Evolutionary conservation across 164 flowering plant species (phyloP), one percentile per base, ranked within the genome.

Genomic region (Warburgia ugandensis): DNA sequence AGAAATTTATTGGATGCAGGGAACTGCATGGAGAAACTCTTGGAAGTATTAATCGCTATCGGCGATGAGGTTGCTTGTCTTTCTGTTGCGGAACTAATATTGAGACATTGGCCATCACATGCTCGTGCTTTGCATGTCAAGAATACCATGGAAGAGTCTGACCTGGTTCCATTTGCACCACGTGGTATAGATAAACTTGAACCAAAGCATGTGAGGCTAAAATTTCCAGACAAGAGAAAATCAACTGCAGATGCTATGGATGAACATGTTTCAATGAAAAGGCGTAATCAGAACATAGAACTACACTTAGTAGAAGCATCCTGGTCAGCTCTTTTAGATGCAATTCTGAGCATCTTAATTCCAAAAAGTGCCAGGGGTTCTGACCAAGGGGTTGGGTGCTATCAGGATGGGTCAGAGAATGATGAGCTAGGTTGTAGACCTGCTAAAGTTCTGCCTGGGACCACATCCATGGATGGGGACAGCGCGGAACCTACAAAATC

Each of bases 1-100:
- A 10, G 5, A 1, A 7, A 6, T 44, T 44, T 6, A 14, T 13
- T 54, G 48, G 45, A 19, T 71, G 53, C 74, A 92, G 99, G 97
- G 94, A 92, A 88, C 63, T 92, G 97, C 81, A 88, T 92, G 97
- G 96, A 92, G 73, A 92, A 92, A 65, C 84, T 92, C 12, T 65
- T 92, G 74, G 99, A 92, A 77, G 92, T 92, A 53, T 92, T 92
- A 31, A 81, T 92, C 61, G 99, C 99, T 40, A 86, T 92, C 67
- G 84, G 97, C 43, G 97, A 92, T 71, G 99, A 92, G 64, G 78
- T 86, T 67, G 73, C 97, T 23, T 86, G 92, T 57, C 94, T 86
- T 59, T 86, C 99, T 65, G 87, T 88, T 16, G 81, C 95, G 11
- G 84, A 92, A 60, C 52, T 88, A 68, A 86, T 92, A 63, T 65